Evolutionary conservation across 345 rosid genomes (phyloP).

Genomic region (Eucalyptus marginata): DNA sequence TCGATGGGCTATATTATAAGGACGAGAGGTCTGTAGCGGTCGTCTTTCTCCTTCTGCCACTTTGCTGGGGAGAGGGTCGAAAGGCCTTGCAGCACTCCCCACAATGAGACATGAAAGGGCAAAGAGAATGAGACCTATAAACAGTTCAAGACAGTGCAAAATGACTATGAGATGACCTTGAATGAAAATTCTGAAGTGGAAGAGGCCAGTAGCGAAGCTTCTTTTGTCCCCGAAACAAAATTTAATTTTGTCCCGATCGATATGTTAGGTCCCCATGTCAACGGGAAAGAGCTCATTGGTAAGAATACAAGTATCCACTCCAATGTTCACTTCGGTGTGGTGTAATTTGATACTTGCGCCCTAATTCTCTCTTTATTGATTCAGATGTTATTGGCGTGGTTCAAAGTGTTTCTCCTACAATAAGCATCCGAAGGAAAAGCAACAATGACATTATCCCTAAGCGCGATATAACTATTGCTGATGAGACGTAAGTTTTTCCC

Average conservation of each 20-base stretch:
- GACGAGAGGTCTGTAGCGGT: constrained; percentile 81
- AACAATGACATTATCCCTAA: constrained; percentile 71
- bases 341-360: background rate
- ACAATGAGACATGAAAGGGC: constrained; percentile 24
- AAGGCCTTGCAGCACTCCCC: constrained; percentile 55
- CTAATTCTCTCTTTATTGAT: background rate
- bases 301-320: background rate
- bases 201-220: constrained; percentile 55
- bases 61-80: constrained; percentile 77
- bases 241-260: constrained; percentile 74
- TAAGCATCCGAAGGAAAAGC: constrained; percentile 68
- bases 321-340: background rate
- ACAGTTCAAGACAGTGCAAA: constrained; percentile 75
- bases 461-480: constrained; percentile 78
- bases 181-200: constrained; percentile 82
- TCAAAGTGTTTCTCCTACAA: constrained; percentile 70
- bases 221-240: constrained; percentile 65
- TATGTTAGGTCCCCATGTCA: constrained; percentile 63
- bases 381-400: constrained; percentile 86
- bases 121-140: constrained; percentile 54
- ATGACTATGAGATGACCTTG: constrained; percentile 92
- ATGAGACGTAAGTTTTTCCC: constrained; percentile 41
- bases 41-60: constrained; percentile 13
- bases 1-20: constrained; percentile 84
- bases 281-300: constrained; percentile 70